phyloP scores from a whole-genome alignment of 305 asterid genomes.

The Fraxinus baroniana region DNA sequence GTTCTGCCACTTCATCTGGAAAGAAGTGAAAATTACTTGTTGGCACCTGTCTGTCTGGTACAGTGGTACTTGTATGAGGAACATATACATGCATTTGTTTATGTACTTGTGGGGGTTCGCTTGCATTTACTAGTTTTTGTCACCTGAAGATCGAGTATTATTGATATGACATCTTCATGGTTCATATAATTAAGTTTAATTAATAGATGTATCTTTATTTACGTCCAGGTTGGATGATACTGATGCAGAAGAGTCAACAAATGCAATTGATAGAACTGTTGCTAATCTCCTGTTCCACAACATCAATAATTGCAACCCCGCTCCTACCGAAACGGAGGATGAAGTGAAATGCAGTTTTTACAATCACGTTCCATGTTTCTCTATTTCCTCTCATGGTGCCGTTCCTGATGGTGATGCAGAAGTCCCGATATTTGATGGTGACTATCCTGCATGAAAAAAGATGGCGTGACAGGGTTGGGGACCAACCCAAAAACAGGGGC shows the following conservation, averaged over 20 bases:
- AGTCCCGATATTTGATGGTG: slow-evolving; percentile 21
- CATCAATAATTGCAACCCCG: slow-evolving; percentile 14
- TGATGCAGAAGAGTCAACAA: slow-evolving; percentile 13
- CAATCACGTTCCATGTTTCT: slow-evolving; percentile 14
- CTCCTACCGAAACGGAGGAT: background rate
- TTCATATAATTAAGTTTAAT: background rate
- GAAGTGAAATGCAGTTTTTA: background rate
- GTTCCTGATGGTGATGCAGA: slow-evolving; percentile 30
- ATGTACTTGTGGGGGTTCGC: background rate
- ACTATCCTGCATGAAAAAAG: background rate
- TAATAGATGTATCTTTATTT: slow-evolving; percentile 4
- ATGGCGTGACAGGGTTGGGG: no score
- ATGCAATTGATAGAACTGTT: slow-evolving; percentile 44
- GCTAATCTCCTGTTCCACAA: slow-evolving; percentile 46
- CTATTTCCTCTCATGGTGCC: background rate
- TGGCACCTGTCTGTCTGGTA: background rate
- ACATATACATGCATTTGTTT: background rate
- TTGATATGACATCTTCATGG: background rate
- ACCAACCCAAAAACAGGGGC: no score
- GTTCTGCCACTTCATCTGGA: background rate
- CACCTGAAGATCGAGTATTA: background rate
- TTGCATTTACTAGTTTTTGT: background rate
- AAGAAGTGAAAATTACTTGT: background rate
- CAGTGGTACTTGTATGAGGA: background rate
- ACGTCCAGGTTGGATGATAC: slow-evolving; percentile 33